Conservation (phyloP, 495 filamentous ascomycete species). For the Gamarada debralockiae region DNA sequence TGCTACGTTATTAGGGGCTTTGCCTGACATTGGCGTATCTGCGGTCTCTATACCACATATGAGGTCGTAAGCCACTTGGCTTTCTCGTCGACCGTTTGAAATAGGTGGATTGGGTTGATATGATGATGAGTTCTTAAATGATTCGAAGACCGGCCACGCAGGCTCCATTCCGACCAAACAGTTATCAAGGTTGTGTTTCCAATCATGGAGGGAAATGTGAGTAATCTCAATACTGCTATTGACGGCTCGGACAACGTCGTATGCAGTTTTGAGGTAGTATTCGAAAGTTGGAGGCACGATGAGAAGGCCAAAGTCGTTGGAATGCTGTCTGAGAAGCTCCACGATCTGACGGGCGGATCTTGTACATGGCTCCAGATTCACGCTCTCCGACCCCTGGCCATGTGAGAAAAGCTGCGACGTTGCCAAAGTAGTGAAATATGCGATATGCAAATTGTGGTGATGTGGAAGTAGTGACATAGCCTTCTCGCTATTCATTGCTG, state of each 20-base stretch:
- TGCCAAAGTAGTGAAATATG: constrained; percentile 43
- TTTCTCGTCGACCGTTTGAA: constrained; percentile 6
- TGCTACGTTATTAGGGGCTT: constrained; percentile 19
- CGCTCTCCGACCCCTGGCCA: constrained; percentile 31
- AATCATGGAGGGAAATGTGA: constrained; percentile 20
- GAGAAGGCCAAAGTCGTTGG: constrained; percentile 43
- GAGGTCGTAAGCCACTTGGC: constrained; percentile 23
- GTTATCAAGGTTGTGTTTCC: constrained; percentile 18
- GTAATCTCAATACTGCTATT: constrained; percentile 21
- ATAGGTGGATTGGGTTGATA: constrained; percentile 4
- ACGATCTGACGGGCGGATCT: constrained; percentile 40
- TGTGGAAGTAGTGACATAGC: constrained; percentile 43
- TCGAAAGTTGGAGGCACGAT: constrained; percentile 43
- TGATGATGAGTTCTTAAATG: constrained; percentile 13
- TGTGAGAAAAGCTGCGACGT: constrained; percentile 40
- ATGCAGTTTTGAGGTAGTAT: constrained; percentile 27
- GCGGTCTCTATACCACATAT: constrained; percentile 15
- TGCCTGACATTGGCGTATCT: constrained; percentile 17
- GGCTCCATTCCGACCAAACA: constrained; percentile 20
- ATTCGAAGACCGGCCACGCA: constrained; percentile 22
- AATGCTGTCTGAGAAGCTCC: constrained; percentile 41
- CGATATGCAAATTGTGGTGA: constrained; percentile 42
- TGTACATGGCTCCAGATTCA: constrained; percentile 40
- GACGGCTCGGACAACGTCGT: constrained; percentile 25
- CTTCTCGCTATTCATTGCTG: constrained; percentile 40